Percentiles rank a stretch among this genome's conserved stretches.
Evolutionary conservation across 23 red algal species (phyloP).

Genomic region (Gracilaria gracilis): DNA sequence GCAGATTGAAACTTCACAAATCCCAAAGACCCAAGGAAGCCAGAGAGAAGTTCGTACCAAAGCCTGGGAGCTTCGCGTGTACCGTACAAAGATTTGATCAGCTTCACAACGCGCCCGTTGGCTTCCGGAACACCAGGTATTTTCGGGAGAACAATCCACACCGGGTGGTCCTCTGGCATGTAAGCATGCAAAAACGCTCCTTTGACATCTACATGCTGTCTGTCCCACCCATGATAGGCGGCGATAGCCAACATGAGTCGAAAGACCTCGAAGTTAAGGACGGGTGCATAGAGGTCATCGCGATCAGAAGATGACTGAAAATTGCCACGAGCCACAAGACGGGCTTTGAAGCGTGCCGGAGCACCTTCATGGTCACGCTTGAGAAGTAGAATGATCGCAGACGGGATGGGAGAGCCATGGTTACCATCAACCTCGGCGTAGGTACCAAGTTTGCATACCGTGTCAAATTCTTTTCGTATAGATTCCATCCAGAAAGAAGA

Average conservation of each 20-base stretch:
- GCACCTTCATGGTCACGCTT: constrained; percentile 9
- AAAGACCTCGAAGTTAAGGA: constrained; percentile 31
- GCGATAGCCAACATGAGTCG: background rate
- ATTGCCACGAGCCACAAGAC: constrained; percentile 51
- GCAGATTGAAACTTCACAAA: background rate
- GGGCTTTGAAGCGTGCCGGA: constrained; percentile 34
- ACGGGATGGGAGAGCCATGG: background rate
- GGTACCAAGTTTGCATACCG: background rate
- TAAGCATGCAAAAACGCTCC: background rate
- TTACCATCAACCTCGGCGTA: background rate
- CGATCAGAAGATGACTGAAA: background rate
- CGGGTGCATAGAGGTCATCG: constrained; percentile 14
- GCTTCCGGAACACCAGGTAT: background rate
- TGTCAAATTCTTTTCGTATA: too few relatives aligned
- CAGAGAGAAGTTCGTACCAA: background rate
- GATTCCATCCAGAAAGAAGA: too few relatives aligned
- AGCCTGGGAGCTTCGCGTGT: background rate
- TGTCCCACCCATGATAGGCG: background rate
- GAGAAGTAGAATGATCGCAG: background rate
- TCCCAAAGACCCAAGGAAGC: background rate
- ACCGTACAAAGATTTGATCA: background rate
- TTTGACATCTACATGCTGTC: constrained; percentile 40
- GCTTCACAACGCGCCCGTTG: background rate
- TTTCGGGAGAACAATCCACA: background rate
- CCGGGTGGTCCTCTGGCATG: constrained; percentile 22